These are phyloP conservation scores for Hevea brasiliensis DNA, from an alignment of 345 rosid species.

Conservation along the genomic window DNA sequence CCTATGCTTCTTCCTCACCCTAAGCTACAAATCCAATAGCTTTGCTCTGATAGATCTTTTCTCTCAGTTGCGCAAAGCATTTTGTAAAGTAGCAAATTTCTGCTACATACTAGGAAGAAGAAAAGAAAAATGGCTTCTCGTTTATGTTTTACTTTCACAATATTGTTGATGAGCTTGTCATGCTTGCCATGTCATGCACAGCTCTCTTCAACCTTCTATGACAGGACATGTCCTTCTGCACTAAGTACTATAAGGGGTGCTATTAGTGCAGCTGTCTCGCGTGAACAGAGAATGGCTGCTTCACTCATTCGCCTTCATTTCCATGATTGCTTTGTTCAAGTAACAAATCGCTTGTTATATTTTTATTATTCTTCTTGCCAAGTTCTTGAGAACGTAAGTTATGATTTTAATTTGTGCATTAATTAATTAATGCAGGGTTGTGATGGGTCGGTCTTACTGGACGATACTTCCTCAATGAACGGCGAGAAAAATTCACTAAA, in stretches of 20 bases:
- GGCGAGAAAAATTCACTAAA: constrained; percentile 27
- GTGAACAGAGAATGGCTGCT: constrained; percentile 12
- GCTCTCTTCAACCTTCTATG: constrained; percentile 51
- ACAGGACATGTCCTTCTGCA: constrained; percentile 45
- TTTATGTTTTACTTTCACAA: background rate
- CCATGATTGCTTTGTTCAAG: constrained; percentile 14
- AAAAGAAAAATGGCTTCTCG: no score
- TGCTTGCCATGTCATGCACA: constrained; percentile 34
- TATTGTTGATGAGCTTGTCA: background rate
- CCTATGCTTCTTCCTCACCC: background rate
- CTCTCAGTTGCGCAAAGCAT: no score
- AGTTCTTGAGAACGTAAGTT: no score
- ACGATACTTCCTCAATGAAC: constrained; percentile 14
- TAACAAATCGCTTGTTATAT: background rate
- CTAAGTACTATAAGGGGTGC: constrained; percentile 33
- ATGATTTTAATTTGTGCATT: no score
- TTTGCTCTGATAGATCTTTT: background rate
- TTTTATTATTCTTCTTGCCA: no score
- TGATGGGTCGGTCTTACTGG: constrained; percentile 31
- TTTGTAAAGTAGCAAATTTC: no score
- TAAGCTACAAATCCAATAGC: background rate
- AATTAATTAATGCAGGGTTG: constrained; percentile 27
- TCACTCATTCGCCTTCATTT: constrained; percentile 12
- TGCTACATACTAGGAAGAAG: no score
- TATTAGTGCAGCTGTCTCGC: constrained; percentile 17